Conservation (phyloP, 129 eudicot species). For the Deinandra increscens region DNA sequence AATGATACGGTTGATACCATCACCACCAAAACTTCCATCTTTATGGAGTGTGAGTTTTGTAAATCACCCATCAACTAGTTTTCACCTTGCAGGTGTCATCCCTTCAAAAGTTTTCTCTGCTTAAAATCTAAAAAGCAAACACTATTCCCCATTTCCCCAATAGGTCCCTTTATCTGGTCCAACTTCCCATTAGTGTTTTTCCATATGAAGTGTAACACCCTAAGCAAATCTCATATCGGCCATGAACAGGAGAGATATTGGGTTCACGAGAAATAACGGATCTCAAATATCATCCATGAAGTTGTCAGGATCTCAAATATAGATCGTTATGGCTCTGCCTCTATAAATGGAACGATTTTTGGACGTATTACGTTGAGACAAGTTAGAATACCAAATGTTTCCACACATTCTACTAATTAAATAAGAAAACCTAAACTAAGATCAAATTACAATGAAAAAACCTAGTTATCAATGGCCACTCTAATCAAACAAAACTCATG, state of each 20-base stretch:
- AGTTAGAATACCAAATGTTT: background rate
- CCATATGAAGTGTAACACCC: background rate
- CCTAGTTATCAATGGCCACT: background rate
- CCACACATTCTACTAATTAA: background rate
- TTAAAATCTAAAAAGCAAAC: background rate
- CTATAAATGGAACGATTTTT: too few species aligned
- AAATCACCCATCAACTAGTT: background rate
- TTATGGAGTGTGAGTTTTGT: background rate
- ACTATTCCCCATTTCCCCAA: background rate
- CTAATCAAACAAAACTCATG: background rate
- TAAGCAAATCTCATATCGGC: too few species aligned
- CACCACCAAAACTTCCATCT: background rate
- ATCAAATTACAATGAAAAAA: background rate
- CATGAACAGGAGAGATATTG: too few species aligned
- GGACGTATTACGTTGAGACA: background rate
- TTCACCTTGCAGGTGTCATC: constrained; percentile 5
- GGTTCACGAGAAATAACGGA: too few species aligned
- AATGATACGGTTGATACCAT: background rate
- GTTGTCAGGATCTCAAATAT: too few species aligned
- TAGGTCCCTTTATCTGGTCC: background rate
- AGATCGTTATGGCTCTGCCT: too few species aligned
- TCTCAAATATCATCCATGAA: too few species aligned
- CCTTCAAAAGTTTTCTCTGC: background rate
- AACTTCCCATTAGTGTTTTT: background rate
- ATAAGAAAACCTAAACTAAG: background rate